A percentile compares a stretch with the other conserved stretches of the same genome.
These are phyloP conservation scores for Hirsutella minnesotensis DNA, from an alignment of 2,329 filamentous ascomycete genomes.

Conservation along the genomic window DNA sequence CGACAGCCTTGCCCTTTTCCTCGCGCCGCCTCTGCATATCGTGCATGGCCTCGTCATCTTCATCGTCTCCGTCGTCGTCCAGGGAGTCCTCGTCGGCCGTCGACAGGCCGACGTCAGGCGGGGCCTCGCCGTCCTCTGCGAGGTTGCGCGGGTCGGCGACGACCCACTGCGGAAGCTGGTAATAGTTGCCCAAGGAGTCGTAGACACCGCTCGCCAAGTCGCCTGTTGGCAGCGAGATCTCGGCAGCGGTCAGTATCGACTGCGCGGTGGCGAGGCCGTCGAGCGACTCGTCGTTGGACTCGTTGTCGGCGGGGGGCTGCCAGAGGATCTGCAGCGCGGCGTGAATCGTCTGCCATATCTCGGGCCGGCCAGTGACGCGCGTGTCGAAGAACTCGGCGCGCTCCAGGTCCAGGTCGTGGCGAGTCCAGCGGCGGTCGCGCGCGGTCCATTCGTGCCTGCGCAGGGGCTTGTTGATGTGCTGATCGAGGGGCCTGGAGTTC, in stretches of 20 bases:
- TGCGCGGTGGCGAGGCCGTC: slow-evolving; percentile 57
- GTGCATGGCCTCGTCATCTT: slow-evolving; percentile 18
- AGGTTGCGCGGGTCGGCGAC: slow-evolving; percentile 53
- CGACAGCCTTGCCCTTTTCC: slow-evolving; percentile 48
- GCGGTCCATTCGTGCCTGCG: slow-evolving; percentile 55
- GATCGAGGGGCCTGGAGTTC: slow-evolving; percentile 33
- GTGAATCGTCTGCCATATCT: slow-evolving; percentile 71
- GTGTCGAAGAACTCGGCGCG: slow-evolving; percentile 84
- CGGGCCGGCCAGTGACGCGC: slow-evolving; percentile 60
- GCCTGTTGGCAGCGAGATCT: slow-evolving; percentile 62
- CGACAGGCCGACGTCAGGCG: slow-evolving; percentile 21
- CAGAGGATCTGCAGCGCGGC: slow-evolving; percentile 58
- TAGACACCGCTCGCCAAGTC: slow-evolving; percentile 62
- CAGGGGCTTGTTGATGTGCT: slow-evolving; percentile 61
- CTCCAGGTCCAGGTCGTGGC: slow-evolving; percentile 55
- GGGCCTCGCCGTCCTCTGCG: slow-evolving; percentile 23
- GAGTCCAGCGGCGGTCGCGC: slow-evolving; percentile 56
- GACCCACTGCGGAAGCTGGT: slow-evolving; percentile 55
- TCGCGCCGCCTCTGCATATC: slow-evolving; percentile 31
- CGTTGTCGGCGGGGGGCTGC: slow-evolving; percentile 34
- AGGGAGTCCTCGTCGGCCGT: slow-evolving; percentile 22
- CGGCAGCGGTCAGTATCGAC: slow-evolving; percentile 66
- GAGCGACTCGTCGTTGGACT: slow-evolving; percentile 22
- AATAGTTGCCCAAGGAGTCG: slow-evolving; percentile 58
- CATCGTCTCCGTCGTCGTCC: slow-evolving; percentile 23